Base-by-base conservation (phyloP, 345 rosid species). In the Pistacia vera region DNA sequence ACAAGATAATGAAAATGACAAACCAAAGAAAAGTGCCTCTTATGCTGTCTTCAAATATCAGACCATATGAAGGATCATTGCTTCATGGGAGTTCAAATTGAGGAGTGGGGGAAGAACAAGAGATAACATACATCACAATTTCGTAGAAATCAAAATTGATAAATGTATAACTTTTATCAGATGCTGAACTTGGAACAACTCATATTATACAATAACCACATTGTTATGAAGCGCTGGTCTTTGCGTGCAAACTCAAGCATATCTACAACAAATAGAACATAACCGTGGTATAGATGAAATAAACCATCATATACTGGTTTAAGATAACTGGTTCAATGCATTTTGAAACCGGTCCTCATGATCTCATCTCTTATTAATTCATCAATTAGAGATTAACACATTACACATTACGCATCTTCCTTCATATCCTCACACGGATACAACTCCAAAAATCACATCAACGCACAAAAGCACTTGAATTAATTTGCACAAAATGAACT, bases 391-490 rank as follows among this genome's bases (percentile, higher is more conserved):
- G 0, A 28, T 46, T 48, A 55, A 44, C 12, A 17, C n/a, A 41
- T 41, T 41, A 41, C 46, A 11, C 49, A 33, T 30, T 62, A 36
- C 57, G 14, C 66, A 54, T 9, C 20, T 49, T 61, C 48, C 33
- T 36, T 58, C 58, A 13, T 14, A 62, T 79, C 48, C 61, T 49
- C 60, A 16, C 18, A 69, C 60, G 30, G 62, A 28, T 48, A 67
- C 10, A 20, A 58, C 11, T 33, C 20, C 66, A 62, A 60, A 60
- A 38, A 57, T 44, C 54, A 20, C 70, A 66, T 46, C 52, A 66
- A 66, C 18, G 3, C 66, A 63, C 46, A 65, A 38, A 20, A 51
- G 4, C 16, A 14, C 60, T 63, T 33, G 61, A 63, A 30, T 73
- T 51, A 30, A 63, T 48, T 49, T 11, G 56, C 60, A 30, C 48